Base-by-base conservation (phyloP, 306 rosid genomes). In the Oxytropis ochrocephala region DNA sequence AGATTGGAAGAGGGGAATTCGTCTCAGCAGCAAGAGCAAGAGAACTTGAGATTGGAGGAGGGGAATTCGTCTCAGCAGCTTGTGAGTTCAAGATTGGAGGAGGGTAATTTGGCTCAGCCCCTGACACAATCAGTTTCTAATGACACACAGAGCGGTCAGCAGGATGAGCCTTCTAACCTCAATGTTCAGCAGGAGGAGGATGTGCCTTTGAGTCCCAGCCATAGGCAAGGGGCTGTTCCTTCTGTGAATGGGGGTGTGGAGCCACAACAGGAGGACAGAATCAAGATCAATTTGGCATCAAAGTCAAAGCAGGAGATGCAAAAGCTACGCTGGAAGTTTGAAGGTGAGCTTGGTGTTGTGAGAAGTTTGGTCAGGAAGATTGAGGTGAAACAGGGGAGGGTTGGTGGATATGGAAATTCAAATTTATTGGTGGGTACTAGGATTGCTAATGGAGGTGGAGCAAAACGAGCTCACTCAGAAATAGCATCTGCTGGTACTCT, bases 361-460 rank as follows among this genome's bases (percentile, higher is more conserved):
- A 84, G 91, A 74, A 75, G 67, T 84, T 77, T 83, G 86, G 88
- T 90, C 73, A 85, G 80, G 84, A 90, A 65, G 83, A 84, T 93
- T 78, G 98, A 93, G 64, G 81, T 51, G 47, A 90, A 88, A 75
- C 98, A 88, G 85, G 88, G 87, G 76, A 90, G 82, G 67, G 69
- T 80, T 35, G 75, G 78, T 47, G 84, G 82, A 57, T 65, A 61
- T 71, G 47, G 85, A 36, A 77, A 35, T 62, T 70, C 79, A 2
- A 84, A 75, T 81, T 24, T 72, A 11, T 48, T 65, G 13, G 35
- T 65, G 11, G 81, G 71, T 78, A 79, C 75, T 57, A 75, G 74
- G 58, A 47, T 83, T 16, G 71, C 63, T 57, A 85, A 80, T 74
- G 84, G 84, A 1, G 66, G 77, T 78, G 89, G 81, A 48, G 80